Conservation (phyloP, 768 basidiomycete species). For the Cystobasidium ongulense region DNA sequence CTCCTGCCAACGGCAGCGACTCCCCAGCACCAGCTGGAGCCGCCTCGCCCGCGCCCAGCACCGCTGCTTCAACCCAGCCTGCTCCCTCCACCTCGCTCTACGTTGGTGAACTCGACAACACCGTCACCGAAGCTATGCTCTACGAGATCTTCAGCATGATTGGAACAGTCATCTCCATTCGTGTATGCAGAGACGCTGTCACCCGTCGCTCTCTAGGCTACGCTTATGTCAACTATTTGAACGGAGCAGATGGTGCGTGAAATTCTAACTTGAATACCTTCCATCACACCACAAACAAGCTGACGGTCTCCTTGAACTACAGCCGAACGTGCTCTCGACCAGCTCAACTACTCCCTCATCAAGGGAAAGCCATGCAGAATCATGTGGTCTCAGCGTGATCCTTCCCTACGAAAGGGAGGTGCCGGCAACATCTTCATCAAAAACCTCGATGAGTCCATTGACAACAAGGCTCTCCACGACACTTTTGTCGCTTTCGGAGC, state of each 20-base stretch:
- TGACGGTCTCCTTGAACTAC: conserved; percentile 11
- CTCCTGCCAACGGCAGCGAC: conserved; percentile 28
- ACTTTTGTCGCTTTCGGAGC: conserved; percentile 99
- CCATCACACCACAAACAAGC: neutral
- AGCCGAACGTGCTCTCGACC: conserved; percentile 97
- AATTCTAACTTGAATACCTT: too few relatives aligned
- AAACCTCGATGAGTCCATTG: conserved; percentile 77
- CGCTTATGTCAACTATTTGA: conserved; percentile 99
- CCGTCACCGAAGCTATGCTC: conserved; percentile 98
- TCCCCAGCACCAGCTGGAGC: conserved; percentile 35
- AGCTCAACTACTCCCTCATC: conserved; percentile 98
- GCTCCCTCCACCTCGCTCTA: conserved; percentile 62
- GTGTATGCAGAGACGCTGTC: conserved; percentile 99
- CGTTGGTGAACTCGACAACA: conserved; percentile 95
- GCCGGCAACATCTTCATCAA: conserved; percentile 99
- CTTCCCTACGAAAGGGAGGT: conserved; percentile 95
- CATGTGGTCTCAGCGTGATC: conserved; percentile 99
- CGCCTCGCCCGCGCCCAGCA: conserved; percentile 26
- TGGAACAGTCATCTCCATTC: conserved; percentile 96
- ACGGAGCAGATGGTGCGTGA: conserved; percentile 85
- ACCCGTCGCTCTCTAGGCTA: conserved; percentile 99
- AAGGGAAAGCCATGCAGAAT: conserved; percentile 98
- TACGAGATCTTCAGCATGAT: conserved; percentile 99
- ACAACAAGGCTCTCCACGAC: conserved; percentile 83
- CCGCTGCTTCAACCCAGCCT: conserved; percentile 20